Base-by-base conservation (phyloP, 2,329 filamentous ascomycete genomes). In the Hypoxylon sp. region DNA sequence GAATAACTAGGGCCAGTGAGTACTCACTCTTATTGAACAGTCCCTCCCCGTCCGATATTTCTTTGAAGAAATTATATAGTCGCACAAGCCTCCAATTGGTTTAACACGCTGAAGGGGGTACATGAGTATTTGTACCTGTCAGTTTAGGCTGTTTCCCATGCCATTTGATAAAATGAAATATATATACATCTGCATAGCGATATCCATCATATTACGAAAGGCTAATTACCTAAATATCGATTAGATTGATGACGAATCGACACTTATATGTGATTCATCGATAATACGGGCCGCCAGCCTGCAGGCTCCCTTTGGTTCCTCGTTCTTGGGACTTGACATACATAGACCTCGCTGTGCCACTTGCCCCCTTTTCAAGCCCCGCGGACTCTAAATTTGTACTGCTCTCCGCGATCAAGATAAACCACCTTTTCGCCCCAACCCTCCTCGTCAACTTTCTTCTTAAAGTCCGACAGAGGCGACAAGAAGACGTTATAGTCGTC, bases 401-500 rank as follows among this genome's bases (percentile, higher is more conserved):
- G 80, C 71, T 90, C 88, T 50, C 83, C 84, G 13, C 87, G 80
- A 73, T 90, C 87, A 63, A 91, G 75, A 80, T 90, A 90, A 3
- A 91, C 84, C 2, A 90, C 87, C 71, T 84, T 83, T 2, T 85
- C 80, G 13, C 76, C 73, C 70, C 87, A 77, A 1, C 86, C 87
- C 2, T 84, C 85, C 53, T 82, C 80, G 37, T 84, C 78, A 1
- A 91, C 83, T 44, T 83, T 84, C 60, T 83, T 83, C 78, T 87
- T 85, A 73, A 91, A 91, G 62, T 91, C 88, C 0, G 81, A 79
- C 65, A 91, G 75, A n/a, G 87, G 84, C 17, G 85, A 88, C 59
- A 87, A 65, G 72, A 91, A 88, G 2, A 89, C 86, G 69, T 87
- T 84, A 71, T 92, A 91, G 72, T 90, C 88, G 75, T 91, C 88